Base-by-base conservation (phyloP, 176 grass and related monocot species). In the Rhynchospora pubera region DNA sequence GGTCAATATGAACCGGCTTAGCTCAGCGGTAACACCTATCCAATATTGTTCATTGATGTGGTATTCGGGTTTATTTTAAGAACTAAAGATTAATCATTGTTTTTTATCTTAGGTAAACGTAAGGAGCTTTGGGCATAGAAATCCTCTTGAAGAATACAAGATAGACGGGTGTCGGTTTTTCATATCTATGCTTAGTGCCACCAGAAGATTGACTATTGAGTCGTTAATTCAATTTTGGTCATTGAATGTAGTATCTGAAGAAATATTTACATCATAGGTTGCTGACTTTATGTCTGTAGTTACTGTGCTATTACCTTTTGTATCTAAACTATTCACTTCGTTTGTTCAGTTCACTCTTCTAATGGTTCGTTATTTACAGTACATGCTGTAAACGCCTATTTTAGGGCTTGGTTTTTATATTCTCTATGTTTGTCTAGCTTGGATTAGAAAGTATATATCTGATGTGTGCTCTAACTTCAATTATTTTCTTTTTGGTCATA, bases 1-100 rank as follows among this genome's bases (percentile, higher is more conserved):
- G 85, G 87, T 98, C 81, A 98, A 98, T 79, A 98, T 98, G 92
- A 98, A 98, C 85, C 91, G 91, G 79, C 92, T 98, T 85, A 98
- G 95, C 89, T 98, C 90, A 57, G 90, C 95, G 46, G 92, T 94
- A 94, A 88, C 21, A 62, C 28, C 6, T 18, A 85, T 73, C 5
- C 44, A 18, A 85, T 84, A 12, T 62, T 9, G 57, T 65, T 67
- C 42, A 7, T 66, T 56, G n/a, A 21, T 58, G 50, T 80, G 14
- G 14, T 9, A 1, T 57, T 72, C 0, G 2, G 34, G 34, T 53
- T 5, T 70, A 19, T 39, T 60, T 22, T 19, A 59, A 81, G 1
- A 30, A 48, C 84, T 82, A 48, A 7, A 1, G 19, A 72, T 75
- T 10, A 24, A 7, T 26, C 4, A 13, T 28, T 0, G 79, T n/a